Evolutionary conservation across 1,284 basidiomycete species (phyloP), one percentile per base, ranked within the genome.

Genomic region (Entoloma clypeatum): DNA sequence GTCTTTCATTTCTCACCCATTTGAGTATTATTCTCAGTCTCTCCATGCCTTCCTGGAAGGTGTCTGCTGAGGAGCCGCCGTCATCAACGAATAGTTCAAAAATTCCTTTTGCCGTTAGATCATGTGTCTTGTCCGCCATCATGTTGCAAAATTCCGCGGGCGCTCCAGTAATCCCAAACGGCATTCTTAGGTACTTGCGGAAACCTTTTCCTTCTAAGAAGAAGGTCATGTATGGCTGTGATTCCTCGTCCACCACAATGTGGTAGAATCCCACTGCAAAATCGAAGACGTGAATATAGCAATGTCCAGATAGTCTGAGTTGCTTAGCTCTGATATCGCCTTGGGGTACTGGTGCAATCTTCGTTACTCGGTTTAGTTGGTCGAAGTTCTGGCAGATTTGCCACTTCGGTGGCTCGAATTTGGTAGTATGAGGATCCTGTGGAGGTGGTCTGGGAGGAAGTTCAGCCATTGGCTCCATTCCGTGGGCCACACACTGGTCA

Each of bases 81-180:
- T 67, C 59, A 37, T 67, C 63, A 1, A 65, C 60, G 34, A 66
- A 61, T 3, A 60, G 47, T 31, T 64, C 61, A 23, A 64, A 51
- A 3, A 45, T 46, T 1, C 45, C 49, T 4, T 52, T 43, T 1
- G 48, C 55, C 0, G 65, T 32, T 1, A 70, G 45, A 32, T 67
- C 66, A 13, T 57, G 45, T 10, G 70, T 38, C 5, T 46, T 33
- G 0, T 27, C 25, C 2, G 59, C 61, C 1, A 61, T 62, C 49
- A 65, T 53, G 3, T 64, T 23, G 4, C 51, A 55, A 46, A 69
- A 70, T 1, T 49, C 56, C 1, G 62, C 61, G n/a, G 67, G 67
- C 4, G 61, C 64, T 3, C 67, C 69, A 7, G 67, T 70, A 0
- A 69, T 37, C 0, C 69, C 65, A 38, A 69, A 68, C 0, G 65